Conservation (phyloP, 83 land plant genomes). For the Picea abies region DNA sequence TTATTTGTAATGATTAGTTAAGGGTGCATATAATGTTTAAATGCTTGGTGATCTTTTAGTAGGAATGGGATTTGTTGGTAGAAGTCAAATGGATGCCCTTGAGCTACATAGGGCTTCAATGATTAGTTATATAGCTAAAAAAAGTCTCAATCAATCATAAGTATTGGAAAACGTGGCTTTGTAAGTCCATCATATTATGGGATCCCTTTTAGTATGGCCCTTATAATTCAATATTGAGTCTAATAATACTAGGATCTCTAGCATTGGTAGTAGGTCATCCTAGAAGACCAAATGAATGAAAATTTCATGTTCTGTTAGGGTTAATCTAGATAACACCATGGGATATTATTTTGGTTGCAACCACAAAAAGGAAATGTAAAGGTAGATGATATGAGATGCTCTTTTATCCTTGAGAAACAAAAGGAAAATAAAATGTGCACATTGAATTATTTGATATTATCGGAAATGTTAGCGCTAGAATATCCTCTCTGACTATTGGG, state of each 20-base stretch:
- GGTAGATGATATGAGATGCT: conserved; percentile 50
- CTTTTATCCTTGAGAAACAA: conserved; percentile 82
- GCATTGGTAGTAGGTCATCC: conserved; percentile 29
- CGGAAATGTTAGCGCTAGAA: conserved; percentile 39
- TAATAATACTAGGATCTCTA: conserved; percentile 66
- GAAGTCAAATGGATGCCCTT: conserved; percentile 43
- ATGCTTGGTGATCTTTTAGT: conserved; percentile 35
- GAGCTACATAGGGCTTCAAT: conserved; percentile 44
- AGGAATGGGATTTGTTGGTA: conserved; percentile 33
- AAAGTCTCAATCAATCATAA: conserved; percentile 37
- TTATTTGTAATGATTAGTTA: conserved; percentile 53
- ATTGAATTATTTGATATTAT: conserved; percentile 89
- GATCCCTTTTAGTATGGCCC: conserved; percentile 55
- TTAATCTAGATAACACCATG: conserved; percentile 33
- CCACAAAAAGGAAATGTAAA: conserved; percentile 51
- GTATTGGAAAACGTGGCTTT: conserved; percentile 43
- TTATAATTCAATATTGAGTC: conserved; percentile 62
- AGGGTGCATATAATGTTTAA: conserved; percentile 31
- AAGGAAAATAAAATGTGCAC: conserved; percentile 66
- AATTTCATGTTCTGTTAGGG: conserved; percentile 36
- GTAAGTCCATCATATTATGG: conserved; percentile 58
- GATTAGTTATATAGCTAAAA: conserved; percentile 45
- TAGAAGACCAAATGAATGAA: conserved; percentile 50
- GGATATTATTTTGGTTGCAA: conserved; percentile 60
- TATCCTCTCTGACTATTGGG: too few species aligned